A percentile compares a stretch with the other conserved stretches of the same genome.
Evolutionary conservation across 352 stramenopile genomes (phyloP).

Genomic region (Phytophthora idaei): DNA sequence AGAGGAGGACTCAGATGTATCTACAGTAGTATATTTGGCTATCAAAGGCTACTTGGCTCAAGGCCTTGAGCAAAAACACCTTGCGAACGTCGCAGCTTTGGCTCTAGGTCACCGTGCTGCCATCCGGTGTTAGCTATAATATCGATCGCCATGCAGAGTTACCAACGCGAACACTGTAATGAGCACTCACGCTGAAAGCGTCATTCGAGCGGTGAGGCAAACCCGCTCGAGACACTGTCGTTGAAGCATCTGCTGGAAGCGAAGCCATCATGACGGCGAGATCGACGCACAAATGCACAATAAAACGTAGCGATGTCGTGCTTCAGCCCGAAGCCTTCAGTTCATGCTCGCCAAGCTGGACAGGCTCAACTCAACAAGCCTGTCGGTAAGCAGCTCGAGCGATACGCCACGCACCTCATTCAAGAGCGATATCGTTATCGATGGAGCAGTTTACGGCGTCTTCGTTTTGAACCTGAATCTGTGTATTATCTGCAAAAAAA

Average conservation of each 20-base stretch:
- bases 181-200: not conserved
- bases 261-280: slow-evolving; percentile 22
- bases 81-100: slow-evolving; percentile 13
- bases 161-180: not conserved
- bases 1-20: too few relatives aligned
- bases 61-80: slow-evolving; percentile 7
- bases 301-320: not conserved
- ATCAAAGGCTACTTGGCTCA: not conserved
- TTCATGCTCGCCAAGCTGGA: not conserved
- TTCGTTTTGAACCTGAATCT: slow-evolving; percentile 18
- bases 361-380: slow-evolving; percentile 19
- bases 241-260: slow-evolving; percentile 29
- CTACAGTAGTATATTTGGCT: not conserved
- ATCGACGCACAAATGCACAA: slow-evolving; percentile 8
- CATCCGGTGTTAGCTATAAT: slow-evolving; percentile 9
- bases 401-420: not conserved
- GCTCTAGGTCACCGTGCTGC: not conserved
- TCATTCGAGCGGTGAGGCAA: not conserved
- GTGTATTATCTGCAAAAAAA: slow-evolving; percentile 33
- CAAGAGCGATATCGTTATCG: not conserved
- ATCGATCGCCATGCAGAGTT: not conserved
- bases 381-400: not conserved
- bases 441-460: not conserved
- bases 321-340: slow-evolving; percentile 1
- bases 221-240: not conserved